Base-by-base conservation (phyloP, 1,139 yeast genomes). In the Hyphopichia fennica region DNA sequence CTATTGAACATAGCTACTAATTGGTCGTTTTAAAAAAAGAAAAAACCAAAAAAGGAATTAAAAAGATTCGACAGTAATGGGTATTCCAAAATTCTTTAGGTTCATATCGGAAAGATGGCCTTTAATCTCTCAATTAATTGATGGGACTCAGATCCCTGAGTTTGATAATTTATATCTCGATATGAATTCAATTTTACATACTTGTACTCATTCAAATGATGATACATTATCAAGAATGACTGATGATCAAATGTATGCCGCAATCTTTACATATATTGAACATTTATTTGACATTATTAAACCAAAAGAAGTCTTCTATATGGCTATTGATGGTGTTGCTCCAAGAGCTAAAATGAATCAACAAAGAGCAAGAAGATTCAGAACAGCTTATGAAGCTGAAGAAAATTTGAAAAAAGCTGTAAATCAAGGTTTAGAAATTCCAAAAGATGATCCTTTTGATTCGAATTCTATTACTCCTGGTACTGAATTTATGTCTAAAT, bases 41-140 rank as follows among this genome's bases (percentile, higher is more conserved):
- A 9, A 8, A n/a, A 25, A 7, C 8, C 8, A 25, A 25, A 10
- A 25, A 25, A 25, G 11, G 28, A 25, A 25, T 4, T 28, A 27
- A 38, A 17, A 13, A 25, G 23, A 31, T 41, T 68, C n/a, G n/a
- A n/a, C n/a, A 38, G 19, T 13, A 16, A 65, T 69, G 84, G 99
- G 99, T 75, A 91, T 93, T 63, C 98, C 98, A 44, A 91, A 93
- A 62, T 93, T 91, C 64, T 93, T 89, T 66, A 81, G 97, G 66
- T 93, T 89, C 73, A 90, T 93, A 72, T 89, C 98, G 41, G 99
- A 95, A 70, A 83, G 99, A 82, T 95, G 98, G 98, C 99, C 99
- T 29, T 75, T 87, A 72, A 90, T 93, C 52, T 85, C 96, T 13
- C 96, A 90, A 65, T 72, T 84, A 59, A 82, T 93, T 52, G 95